A percentile compares a stretch with the other conserved stretches of the same genome.
These are phyloP conservation scores for Komagataella populi DNA, from an alignment of 805 yeast species.

Conservation along the genomic window DNA sequence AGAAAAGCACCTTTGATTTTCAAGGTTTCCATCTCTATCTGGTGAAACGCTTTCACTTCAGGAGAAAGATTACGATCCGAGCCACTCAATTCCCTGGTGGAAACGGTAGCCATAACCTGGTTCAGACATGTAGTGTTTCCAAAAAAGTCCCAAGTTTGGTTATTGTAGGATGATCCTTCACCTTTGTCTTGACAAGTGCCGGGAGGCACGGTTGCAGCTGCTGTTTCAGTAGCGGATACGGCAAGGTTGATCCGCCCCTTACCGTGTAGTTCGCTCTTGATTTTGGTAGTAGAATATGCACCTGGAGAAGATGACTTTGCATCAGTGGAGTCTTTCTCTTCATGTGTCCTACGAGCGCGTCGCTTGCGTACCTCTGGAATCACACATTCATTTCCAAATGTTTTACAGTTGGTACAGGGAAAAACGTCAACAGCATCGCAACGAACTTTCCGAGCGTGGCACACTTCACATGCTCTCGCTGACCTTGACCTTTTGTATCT, in stretches of 20 bases:
- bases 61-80: neutral
- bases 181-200: neutral
- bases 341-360: constrained; percentile 24
- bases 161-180: neutral
- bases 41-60: constrained; percentile 10
- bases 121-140: neutral
- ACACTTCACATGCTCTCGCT: constrained; percentile 62
- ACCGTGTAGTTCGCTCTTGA: neutral
- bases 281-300: neutral
- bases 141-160: neutral
- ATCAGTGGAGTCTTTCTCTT: constrained; percentile 8
- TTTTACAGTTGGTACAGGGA: constrained; percentile 60
- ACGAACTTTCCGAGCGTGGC: constrained; percentile 68
- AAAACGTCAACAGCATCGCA: constrained; percentile 51
- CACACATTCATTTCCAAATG: constrained; percentile 59
- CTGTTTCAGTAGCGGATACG: neutral
- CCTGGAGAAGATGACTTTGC: constrained; percentile 2
- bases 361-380: constrained; percentile 32
- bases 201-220: constrained; percentile 8
- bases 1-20: constrained; percentile 57
- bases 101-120: neutral
- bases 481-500: constrained; percentile 43
- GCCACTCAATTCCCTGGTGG: neutral
- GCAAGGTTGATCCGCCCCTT: neutral
- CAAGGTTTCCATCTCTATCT: constrained; percentile 46